Evolutionary conservation across 306 rosid species (phyloP).

Genomic region (Cyclanthera cordifolia): DNA sequence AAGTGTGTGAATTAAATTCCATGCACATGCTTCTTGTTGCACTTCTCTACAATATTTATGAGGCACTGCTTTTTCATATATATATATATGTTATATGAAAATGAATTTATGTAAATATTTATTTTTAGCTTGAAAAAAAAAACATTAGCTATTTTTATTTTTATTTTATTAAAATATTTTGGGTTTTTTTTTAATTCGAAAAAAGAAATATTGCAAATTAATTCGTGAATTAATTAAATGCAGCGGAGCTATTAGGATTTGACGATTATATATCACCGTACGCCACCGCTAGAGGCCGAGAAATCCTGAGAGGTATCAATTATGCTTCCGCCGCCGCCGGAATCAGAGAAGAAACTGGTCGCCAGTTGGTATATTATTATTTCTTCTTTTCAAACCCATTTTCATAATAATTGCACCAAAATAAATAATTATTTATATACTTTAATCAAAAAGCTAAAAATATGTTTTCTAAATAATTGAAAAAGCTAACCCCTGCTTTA

Average conservation of each 20-base stretch:
- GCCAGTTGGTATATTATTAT: slow-evolving; percentile 45
- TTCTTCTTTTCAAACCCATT: neutral
- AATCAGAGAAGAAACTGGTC: slow-evolving; percentile 92
- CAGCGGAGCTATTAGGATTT: slow-evolving; percentile 78
- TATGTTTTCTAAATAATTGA: too few species aligned
- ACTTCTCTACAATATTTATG: too few species aligned
- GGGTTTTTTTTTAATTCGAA: too few species aligned
- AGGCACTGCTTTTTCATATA: too few species aligned
- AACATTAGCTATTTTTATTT: too few species aligned
- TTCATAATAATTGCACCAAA: neutral
- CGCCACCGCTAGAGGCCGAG: slow-evolving; percentile 43
- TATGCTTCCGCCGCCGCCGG: slow-evolving; percentile 99
- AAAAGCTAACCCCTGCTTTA: too few species aligned
- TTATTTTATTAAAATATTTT: too few species aligned
- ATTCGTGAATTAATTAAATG: slow-evolving; percentile 5
- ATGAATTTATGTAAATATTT: too few species aligned
- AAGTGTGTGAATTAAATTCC: neutral
- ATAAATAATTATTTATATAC: neutral
- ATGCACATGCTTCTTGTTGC: slow-evolving; percentile 1
- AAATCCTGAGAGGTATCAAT: slow-evolving; percentile 63
- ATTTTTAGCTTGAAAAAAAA: too few species aligned
- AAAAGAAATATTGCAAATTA: neutral
- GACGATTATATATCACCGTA: slow-evolving; percentile 58
- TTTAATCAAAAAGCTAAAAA: too few species aligned
- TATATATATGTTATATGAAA: too few species aligned